Conservation (phyloP, 1,284 basidiomycete species). For the Cutaneotrichosporon spelunceum region DNA sequence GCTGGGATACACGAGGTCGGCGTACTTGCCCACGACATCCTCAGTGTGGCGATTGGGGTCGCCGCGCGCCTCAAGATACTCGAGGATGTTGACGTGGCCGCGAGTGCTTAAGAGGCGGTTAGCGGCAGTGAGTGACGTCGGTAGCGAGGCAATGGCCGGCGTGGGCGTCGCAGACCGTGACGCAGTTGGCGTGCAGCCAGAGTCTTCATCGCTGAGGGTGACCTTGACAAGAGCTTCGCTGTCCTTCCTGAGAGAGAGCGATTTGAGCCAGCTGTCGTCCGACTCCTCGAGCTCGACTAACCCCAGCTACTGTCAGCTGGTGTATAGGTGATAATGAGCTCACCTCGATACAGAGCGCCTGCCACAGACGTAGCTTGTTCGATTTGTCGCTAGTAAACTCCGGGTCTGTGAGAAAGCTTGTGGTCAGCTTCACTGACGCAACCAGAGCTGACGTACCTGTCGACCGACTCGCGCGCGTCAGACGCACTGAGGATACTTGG, state of each 20-base stretch:
- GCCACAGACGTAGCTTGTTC: slow-evolving; percentile 47
- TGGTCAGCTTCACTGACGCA: neutral
- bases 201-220: neutral
- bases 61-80: slow-evolving; percentile 38
- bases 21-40: slow-evolving; percentile 14
- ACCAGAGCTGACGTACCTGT: slow-evolving; percentile 10
- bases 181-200: slow-evolving; percentile 5
- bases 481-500: slow-evolving; percentile 9
- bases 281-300: slow-evolving; percentile 24
- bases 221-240: neutral
- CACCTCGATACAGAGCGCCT: slow-evolving; percentile 47
- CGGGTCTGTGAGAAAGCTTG: slow-evolving; percentile 19
- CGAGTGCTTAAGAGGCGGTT: slow-evolving; percentile 30
- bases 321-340: slow-evolving; percentile 6
- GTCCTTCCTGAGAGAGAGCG: neutral
- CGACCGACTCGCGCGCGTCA: slow-evolving; percentile 15
- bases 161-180: slow-evolving; percentile 18
- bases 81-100: slow-evolving; percentile 42
- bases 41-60: slow-evolving; percentile 5
- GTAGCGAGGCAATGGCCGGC: slow-evolving; percentile 26
- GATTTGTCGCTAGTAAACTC: slow-evolving; percentile 30
- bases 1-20: slow-evolving; percentile 30
- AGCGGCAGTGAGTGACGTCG: slow-evolving; percentile 34
- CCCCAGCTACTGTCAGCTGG: slow-evolving; percentile 25
- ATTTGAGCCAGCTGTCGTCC: neutral